A percentile compares a stretch with the other conserved stretches of the same genome.
Conservation (phyloP, 805 yeast genomes). For the Geotrichum ghanense region DNA sequence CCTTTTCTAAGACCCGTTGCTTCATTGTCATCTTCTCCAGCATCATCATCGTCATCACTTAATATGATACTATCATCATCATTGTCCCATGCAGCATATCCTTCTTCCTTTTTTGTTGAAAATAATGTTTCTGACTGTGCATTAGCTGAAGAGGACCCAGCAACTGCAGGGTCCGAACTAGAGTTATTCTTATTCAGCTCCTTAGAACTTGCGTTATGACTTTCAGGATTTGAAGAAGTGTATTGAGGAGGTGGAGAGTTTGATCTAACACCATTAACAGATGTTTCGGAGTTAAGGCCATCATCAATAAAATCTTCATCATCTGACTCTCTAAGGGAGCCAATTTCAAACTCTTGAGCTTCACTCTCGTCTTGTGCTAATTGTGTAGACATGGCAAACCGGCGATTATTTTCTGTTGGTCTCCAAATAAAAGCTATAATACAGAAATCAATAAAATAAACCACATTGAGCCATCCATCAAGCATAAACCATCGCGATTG, state of each 20-base stretch:
- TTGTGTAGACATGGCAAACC: conserved; percentile 91
- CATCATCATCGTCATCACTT: conserved; percentile 3
- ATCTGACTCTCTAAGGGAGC: conserved; percentile 35
- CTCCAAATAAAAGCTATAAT: conserved; percentile 90
- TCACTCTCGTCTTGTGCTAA: conserved; percentile 62
- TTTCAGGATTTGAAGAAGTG: background rate
- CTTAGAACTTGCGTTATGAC: too few relatives aligned
- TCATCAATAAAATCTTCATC: conserved; percentile 23
- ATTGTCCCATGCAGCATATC: conserved; percentile 6
- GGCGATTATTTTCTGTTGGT: conserved; percentile 90
- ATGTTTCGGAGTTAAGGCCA: background rate
- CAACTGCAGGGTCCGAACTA: background rate
- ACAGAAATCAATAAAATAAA: conserved; percentile 74
- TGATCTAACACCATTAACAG: background rate
- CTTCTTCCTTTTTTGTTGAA: conserved; percentile 20
- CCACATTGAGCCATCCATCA: conserved; percentile 92
- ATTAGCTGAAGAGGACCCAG: background rate
- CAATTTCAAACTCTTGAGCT: conserved; percentile 56
- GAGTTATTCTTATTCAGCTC: background rate
- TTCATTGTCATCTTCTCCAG: background rate
- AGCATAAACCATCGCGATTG: conserved; percentile 76
- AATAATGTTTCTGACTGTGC: conserved; percentile 2
- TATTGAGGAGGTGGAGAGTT: background rate
- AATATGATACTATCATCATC: conserved; percentile 3
- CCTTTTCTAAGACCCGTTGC: background rate